Evolutionary conservation across 2,329 filamentous ascomycete species (phyloP).

Genomic region (Pseudogymnoascus sp.): DNA sequence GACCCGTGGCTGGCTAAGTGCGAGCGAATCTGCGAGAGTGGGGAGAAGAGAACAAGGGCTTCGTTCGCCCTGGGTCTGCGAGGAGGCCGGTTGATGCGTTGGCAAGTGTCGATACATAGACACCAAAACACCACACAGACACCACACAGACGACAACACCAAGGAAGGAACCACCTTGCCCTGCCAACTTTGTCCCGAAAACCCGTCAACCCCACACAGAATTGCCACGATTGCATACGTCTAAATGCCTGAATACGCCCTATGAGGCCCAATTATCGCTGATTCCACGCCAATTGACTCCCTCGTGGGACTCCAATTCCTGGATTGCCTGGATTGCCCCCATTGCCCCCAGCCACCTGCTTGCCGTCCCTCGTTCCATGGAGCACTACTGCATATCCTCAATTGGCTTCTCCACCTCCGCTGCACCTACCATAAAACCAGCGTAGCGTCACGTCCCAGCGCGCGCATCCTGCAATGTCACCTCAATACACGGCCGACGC

Average conservation of each 20-base stretch:
- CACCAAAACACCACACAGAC: background rate
- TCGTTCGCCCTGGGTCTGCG: background rate
- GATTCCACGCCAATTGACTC: background rate
- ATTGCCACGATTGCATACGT: background rate
- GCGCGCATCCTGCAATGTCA: slow-evolving; percentile 1
- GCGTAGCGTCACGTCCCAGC: slow-evolving; percentile 2
- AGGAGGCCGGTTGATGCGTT: slow-evolving; percentile 3
- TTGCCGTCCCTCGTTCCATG: background rate
- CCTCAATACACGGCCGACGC: background rate
- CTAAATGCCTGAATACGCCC: slow-evolving; percentile 1
- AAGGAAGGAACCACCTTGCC: background rate
- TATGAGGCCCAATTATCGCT: background rate
- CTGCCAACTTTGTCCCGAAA: background rate
- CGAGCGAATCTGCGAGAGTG: background rate
- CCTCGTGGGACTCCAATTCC: background rate
- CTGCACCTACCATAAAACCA: slow-evolving; percentile 1
- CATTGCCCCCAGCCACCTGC: background rate
- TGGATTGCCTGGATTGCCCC: background rate
- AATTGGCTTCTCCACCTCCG: slow-evolving; percentile 3
- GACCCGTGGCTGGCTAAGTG: slow-evolving; percentile 1
- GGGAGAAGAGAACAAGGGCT: background rate
- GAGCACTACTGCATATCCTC: slow-evolving; percentile 1
- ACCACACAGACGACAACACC: background rate
- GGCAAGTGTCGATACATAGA: background rate
- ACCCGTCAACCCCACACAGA: background rate